Conservation (phyloP, 345 rosid species). For the Bretschneidera sinensis region DNA sequence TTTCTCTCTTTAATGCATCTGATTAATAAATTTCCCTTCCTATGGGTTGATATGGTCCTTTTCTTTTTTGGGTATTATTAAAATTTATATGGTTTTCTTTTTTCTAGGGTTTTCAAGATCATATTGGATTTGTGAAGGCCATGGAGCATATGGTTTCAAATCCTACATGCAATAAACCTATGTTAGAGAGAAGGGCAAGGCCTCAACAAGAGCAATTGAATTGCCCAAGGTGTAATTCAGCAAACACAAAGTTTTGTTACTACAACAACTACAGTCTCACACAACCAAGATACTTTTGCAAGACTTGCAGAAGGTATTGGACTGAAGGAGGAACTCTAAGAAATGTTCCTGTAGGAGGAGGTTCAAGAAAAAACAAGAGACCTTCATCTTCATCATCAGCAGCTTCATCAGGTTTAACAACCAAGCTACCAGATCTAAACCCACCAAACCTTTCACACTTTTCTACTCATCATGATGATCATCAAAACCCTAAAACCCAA, state of each 20-base stretch:
- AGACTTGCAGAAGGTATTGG: conserved; percentile 54
- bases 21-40: neutral
- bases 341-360: conserved; percentile 56
- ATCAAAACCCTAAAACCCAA: conserved; percentile 36
- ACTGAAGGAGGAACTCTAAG: conserved; percentile 58
- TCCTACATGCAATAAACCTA: conserved; percentile 18
- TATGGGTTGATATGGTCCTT: neutral
- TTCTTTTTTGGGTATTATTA: neutral
- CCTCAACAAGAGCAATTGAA: conserved; percentile 39
- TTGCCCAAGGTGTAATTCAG: conserved; percentile 48
- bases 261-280: conserved; percentile 50
- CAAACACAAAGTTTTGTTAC: conserved; percentile 50
- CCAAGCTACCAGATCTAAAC: conserved; percentile 48
- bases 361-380: conserved; percentile 51
- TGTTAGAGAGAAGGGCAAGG: conserved; percentile 33
- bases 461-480: too few relatives aligned
- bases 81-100: neutral
- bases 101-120: conserved; percentile 21
- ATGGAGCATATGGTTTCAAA: conserved; percentile 26
- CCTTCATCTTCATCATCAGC: conserved; percentile 17
- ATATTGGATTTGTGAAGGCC: conserved; percentile 18
- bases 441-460: conserved; percentile 37
- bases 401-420: conserved; percentile 19
- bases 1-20: conserved; percentile 1
- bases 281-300: conserved; percentile 55